Conservation (phyloP, 108 stramenopile genomes). For the Aurantiochytrium sp. region DNA sequence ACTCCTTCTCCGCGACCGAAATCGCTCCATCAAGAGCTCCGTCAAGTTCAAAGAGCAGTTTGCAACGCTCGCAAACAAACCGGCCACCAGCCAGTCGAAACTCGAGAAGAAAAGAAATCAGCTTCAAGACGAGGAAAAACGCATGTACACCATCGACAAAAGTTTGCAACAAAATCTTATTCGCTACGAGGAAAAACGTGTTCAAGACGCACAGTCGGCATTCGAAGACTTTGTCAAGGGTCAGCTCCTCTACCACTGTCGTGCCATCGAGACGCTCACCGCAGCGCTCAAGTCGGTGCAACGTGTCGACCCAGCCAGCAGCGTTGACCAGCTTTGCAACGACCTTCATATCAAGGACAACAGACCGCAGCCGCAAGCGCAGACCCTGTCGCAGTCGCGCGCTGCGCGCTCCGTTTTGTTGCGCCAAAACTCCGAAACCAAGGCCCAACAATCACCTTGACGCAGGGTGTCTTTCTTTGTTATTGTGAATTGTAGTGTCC, state of each 20-base stretch:
- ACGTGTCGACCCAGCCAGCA: background rate
- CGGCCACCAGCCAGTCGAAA: background rate
- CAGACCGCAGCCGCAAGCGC: no score
- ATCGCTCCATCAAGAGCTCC: background rate
- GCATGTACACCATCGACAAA: background rate
- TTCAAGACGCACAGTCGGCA: background rate
- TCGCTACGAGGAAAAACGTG: background rate
- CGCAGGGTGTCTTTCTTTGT: no score
- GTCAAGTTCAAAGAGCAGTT: background rate
- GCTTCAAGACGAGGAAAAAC: background rate
- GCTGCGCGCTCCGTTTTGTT: no score
- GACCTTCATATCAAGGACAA: background rate
- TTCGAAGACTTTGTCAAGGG: constrained; percentile 12
- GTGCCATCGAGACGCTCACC: background rate
- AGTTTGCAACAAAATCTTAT: background rate
- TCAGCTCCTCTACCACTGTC: background rate
- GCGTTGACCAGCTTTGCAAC: background rate
- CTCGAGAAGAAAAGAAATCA: background rate
- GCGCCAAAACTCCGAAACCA: no score
- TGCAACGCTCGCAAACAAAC: background rate
- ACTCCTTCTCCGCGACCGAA: background rate
- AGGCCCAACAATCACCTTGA: no score
- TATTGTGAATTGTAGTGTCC: no score
- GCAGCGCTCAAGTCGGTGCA: background rate
- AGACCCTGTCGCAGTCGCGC: no score